Evolutionary conservation across 2,329 filamentous ascomycete genomes (phyloP).

Genomic region (Colletotrichum cordylinicola): DNA sequence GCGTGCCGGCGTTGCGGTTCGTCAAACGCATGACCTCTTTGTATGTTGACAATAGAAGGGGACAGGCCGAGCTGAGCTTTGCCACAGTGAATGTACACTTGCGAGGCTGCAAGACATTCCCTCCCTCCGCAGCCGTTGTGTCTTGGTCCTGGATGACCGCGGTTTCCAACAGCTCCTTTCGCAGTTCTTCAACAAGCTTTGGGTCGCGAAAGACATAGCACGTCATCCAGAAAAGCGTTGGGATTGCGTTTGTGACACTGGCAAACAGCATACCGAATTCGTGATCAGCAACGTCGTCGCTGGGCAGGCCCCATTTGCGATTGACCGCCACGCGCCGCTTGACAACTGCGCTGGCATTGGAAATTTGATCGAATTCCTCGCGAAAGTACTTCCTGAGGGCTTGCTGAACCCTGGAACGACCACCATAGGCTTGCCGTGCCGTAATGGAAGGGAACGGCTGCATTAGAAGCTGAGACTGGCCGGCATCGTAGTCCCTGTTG

Average conservation of each 20-base stretch:
- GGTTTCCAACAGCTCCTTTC: not conserved
- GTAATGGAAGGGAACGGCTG: conserved; percentile 6
- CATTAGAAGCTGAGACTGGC: not conserved
- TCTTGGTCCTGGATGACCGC: not conserved
- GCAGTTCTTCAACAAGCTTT: not conserved
- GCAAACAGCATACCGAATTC: conserved; percentile 37
- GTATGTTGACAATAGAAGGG: not conserved
- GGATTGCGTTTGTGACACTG: conserved; percentile 40
- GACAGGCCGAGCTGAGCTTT: not conserved
- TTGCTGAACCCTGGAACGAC: conserved; percentile 26
- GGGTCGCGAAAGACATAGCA: conserved; percentile 29
- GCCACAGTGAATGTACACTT: not conserved
- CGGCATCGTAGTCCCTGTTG: not conserved
- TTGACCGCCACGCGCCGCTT: conserved; percentile 30
- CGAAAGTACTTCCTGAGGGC: conserved; percentile 35
- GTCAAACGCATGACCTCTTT: conserved; percentile 10
- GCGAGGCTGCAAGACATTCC: not conserved
- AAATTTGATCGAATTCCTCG: conserved; percentile 26
- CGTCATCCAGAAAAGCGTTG: conserved; percentile 42
- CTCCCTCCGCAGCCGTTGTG: not conserved
- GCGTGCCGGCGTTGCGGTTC: not conserved
- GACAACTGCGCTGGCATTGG: conserved; percentile 33
- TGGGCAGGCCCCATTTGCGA: conserved; percentile 33
- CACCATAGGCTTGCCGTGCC: conserved; percentile 28
- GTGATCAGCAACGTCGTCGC: conserved; percentile 32